Base-by-base conservation (phyloP, 169 alveolate genomes). In the Perkinsus olseni region DNA sequence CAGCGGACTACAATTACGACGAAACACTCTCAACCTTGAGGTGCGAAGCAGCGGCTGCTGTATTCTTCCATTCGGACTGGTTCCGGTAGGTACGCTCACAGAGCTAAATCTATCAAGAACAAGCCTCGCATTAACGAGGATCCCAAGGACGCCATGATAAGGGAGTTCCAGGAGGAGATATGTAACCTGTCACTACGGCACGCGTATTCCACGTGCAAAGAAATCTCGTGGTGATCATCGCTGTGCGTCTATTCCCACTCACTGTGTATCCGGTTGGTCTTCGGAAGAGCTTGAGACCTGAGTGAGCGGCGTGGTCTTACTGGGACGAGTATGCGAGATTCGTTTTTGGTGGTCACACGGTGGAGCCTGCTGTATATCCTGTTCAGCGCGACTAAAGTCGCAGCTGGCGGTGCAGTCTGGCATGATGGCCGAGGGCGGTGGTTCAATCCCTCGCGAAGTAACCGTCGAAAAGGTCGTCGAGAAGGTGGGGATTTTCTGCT, bases 1-100 rank as follows among this genome's bases (percentile, higher is more conserved):
- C 99, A 20, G 98, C 99, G 0, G 98, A 97, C 94, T 96, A 96
- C 94, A 98, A 98, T 95, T 97, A 97, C 92, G 99, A 98, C 92
- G 99, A 98, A 95, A 97, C 99, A 10, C 94, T 98, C 93, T 96
- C 98, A 91, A 97, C 99, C 34, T 96, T 97, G 74, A 94, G 96
- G 93, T 95, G 96, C 91, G 97, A 97, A 0, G 94, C 94, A 38
- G 51, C 96, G 38, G 97, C 97, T 31, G 96, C 74, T 48, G 74
- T 48, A 62, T 6, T 1, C 31, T 8, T 74, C 39, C 6, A 10
- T 11, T 21, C 21, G 39, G 45, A 36, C 8, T 21, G 20, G 24
- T 13, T 8, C 13, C 48, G 28, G 6, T 34, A 38, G 97, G 24
- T 98, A 97, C 92, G 99, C 99, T 0, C 95, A 96, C 74, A 95